Base-by-base conservation (phyloP, 2,329 filamentous ascomycete genomes). In the Onygenales sp. region DNA sequence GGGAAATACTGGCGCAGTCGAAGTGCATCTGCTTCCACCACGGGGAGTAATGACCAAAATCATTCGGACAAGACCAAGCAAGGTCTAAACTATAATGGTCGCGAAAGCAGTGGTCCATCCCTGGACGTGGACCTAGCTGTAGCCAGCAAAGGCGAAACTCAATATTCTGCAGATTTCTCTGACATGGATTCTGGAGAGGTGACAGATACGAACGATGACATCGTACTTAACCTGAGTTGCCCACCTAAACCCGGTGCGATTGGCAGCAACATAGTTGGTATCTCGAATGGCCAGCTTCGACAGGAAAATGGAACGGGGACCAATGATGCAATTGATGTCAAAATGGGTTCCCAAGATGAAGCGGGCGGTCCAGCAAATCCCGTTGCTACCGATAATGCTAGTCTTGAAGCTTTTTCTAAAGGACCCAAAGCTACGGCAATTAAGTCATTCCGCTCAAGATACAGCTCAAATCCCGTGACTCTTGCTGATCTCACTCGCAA, bases 151-250 rank as follows among this genome's bases (percentile, higher is more conserved):
- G 42, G 47, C 21, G 42, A 51, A 34, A 56, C 51, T 31, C 27
- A 52, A 4, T 58, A 61, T 43, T 55, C 58, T 45, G 59, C 63
- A 27, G 60, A 63, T 39, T 60, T 65, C 21, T 64, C 62, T 8
- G 61, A 64, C 37, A 59, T 61, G 10, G 63, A 64, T 8, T 55
- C 59, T 17, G 61, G 57, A 34, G 62, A 62, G 10, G 58, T 59
- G 27, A 63, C 64, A 13, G 70, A 69, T 53, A 70, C 66, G 2
- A 70, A 70, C 49, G 66, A 72, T 51, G 70, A 69, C 0, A 73
- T 75, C 51, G 54, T 74, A 61, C 56, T 75, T 53, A 74, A 74
- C 50, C 61, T 74, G 36, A 55, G 45, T 45, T 48, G 50, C 44
- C 37, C 54, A 14, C 17, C 21, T 42, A 43, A 51, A 51, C 13